Evolutionary conservation across 192 early-diverging fungal species (phyloP).

Genomic region (Podochytrium sp.): DNA sequence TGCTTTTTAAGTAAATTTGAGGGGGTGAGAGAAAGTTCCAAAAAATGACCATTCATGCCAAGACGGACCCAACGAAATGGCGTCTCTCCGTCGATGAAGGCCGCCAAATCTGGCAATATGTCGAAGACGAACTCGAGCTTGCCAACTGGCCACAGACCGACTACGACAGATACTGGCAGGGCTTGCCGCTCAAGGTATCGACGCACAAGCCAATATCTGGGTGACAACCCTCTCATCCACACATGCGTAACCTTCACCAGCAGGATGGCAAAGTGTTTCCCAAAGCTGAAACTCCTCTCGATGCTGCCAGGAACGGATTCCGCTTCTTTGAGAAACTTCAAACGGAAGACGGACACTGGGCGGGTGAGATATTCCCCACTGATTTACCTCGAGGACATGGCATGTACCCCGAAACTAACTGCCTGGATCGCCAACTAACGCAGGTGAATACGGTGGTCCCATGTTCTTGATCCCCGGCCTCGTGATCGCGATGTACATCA

Average conservation of each 20-base stretch:
- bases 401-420: no score
- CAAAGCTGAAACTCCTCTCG: conserved; percentile 68
- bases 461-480: conserved; percentile 95
- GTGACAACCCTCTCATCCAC: no score
- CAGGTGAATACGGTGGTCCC: conserved; percentile 95
- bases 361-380: not conserved
- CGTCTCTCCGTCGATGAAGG: conserved; percentile 83
- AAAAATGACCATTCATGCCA: not conserved
- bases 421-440: no score
- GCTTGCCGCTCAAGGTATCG: conserved; percentile 39
- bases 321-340: conserved; percentile 87
- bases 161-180: conserved; percentile 90
- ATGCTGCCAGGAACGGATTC: conserved; percentile 90
- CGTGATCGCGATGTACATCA: conserved; percentile 87
- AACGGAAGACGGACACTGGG: conserved; percentile 88
- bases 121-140: conserved; percentile 46
- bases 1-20: not conserved
- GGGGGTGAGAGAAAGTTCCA: no score
- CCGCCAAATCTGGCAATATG: conserved; percentile 91
- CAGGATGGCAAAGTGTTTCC: conserved; percentile 57
- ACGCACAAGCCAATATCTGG: not conserved
- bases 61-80: conserved; percentile 89
- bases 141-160: conserved; percentile 75
- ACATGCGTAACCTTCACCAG: no score
- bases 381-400: no score